Evolutionary conservation across 768 basidiomycete genomes (phyloP).

Genomic region (Auricularia sp.): DNA sequence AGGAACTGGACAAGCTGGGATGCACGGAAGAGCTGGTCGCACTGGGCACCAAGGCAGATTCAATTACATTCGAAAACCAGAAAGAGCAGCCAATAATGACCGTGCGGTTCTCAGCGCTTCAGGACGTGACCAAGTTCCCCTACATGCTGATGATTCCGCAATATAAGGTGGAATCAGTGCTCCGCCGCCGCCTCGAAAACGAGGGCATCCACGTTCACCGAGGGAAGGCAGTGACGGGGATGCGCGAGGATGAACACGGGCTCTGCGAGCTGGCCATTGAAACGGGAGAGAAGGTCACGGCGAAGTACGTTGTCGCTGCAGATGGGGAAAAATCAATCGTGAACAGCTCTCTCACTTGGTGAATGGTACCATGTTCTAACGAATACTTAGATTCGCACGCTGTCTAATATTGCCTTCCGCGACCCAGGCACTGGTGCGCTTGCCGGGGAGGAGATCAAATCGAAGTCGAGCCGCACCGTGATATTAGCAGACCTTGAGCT

Average conservation of each 20-base stretch:
- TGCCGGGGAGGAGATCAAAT: not conserved
- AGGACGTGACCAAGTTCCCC: not conserved
- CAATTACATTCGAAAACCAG: not conserved
- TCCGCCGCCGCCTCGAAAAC: not conserved
- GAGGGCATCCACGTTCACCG: not conserved
- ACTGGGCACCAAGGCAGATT: not conserved
- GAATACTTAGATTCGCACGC: not conserved
- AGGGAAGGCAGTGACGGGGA: not conserved
- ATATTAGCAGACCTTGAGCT: not conserved
- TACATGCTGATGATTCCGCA: not conserved
- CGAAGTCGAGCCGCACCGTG: not conserved
- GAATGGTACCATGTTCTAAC: not conserved
- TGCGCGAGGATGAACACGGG: not conserved
- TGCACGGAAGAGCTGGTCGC: not conserved
- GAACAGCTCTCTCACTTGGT: too few species aligned
- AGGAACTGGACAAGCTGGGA: not conserved
- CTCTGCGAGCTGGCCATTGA: not conserved
- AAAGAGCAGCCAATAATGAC: not conserved
- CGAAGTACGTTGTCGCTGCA: not conserved
- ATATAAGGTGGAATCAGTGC: not conserved
- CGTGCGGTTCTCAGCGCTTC: not conserved
- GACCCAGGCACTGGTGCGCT: not conserved
- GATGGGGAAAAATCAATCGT: not conserved
- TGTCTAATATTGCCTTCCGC: not conserved
- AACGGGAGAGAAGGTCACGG: not conserved